phyloP scores from a whole-genome alignment of 108 stramenopile genomes.

The Skeletonema grethae region DNA sequence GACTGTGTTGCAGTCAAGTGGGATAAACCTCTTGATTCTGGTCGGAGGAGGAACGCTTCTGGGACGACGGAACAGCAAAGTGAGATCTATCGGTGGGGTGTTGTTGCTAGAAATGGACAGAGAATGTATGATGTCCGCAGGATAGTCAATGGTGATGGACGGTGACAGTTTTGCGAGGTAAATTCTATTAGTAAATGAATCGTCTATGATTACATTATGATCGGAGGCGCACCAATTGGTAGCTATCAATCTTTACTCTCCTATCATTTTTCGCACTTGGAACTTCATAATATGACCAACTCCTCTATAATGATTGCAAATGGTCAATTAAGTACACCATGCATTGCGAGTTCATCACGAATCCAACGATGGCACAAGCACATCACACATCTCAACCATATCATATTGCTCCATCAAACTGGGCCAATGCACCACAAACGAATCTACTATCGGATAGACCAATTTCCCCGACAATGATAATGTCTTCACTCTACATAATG shows the following conservation, averaged over 20 bases:
- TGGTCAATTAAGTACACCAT: not conserved
- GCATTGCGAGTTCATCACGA: not conserved
- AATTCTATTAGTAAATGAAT: not conserved
- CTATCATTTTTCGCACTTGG: not conserved
- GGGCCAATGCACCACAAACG: constrained; percentile 90
- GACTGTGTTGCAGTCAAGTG: constrained; percentile 66
- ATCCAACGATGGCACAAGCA: constrained; percentile 16
- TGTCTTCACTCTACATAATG: constrained; percentile 83
- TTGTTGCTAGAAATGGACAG: constrained; percentile 45
- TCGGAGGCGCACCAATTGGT: too few relatives aligned
- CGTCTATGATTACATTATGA: too few relatives aligned
- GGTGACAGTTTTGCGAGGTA: not conserved
- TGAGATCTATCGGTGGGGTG: constrained; percentile 69
- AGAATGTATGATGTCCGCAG: constrained; percentile 48
- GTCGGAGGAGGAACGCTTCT: constrained; percentile 1
- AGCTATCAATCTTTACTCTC: too few relatives aligned
- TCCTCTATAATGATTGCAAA: not conserved
- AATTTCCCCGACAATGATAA: constrained; percentile 89
- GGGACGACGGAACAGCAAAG: not conserved
- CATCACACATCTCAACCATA: constrained; percentile 43
- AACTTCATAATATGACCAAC: too few relatives aligned
- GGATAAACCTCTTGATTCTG: constrained; percentile 16
- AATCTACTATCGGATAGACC: constrained; percentile 79
- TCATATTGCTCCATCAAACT: constrained; percentile 64
- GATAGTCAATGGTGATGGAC: not conserved